A percentile compares a stretch with the other conserved stretches of the same genome.
Evolutionary conservation across 208 protist species (phyloP).

Genomic region (Trypanosoma cruzi): DNA sequence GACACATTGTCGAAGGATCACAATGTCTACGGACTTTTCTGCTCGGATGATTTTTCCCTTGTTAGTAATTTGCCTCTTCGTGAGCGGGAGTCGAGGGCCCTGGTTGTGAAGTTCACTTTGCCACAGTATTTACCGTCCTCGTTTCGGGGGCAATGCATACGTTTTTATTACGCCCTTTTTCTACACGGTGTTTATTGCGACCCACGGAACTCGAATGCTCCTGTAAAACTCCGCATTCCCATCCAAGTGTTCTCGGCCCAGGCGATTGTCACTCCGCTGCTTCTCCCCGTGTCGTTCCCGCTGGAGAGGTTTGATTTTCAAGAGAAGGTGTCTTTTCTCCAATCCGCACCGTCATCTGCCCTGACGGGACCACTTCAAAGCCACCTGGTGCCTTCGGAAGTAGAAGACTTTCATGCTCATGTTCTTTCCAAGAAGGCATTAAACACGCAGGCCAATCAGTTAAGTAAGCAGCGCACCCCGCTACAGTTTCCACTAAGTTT

Average conservation of each 20-base stretch:
- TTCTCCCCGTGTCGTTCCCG: slow-evolving; percentile 36
- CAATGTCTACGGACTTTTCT: slow-evolving; percentile 22
- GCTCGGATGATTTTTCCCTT: slow-evolving; percentile 23
- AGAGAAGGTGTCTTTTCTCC: slow-evolving; percentile 27
- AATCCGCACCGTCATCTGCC: slow-evolving; percentile 35
- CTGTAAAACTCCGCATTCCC: slow-evolving; percentile 11
- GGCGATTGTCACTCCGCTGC: slow-evolving; percentile 18
- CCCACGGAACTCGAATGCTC: neutral
- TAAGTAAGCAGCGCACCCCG: slow-evolving; percentile 32
- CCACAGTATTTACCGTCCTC: slow-evolving; percentile 55
- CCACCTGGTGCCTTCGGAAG: slow-evolving; percentile 26
- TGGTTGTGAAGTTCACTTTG: slow-evolving; percentile 38
- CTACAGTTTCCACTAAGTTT: slow-evolving; percentile 36
- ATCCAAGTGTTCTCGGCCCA: slow-evolving; percentile 22
- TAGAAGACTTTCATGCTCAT: slow-evolving; percentile 31
- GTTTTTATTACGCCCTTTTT: slow-evolving; percentile 29
- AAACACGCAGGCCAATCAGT: slow-evolving; percentile 9
- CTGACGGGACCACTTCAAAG: slow-evolving; percentile 36
- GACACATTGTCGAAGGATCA: slow-evolving; percentile 8
- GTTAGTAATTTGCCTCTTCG: slow-evolving; percentile 14
- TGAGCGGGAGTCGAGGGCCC: slow-evolving; percentile 26
- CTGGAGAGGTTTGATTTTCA: slow-evolving; percentile 34
- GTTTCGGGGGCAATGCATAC: slow-evolving; percentile 35
- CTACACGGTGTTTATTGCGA: slow-evolving; percentile 6
- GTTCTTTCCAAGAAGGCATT: slow-evolving; percentile 24